These are phyloP conservation scores for Ustanciosporium gigantosporum DNA, from an alignment of 1,284 basidiomycete genomes.

Conservation along the genomic window DNA sequence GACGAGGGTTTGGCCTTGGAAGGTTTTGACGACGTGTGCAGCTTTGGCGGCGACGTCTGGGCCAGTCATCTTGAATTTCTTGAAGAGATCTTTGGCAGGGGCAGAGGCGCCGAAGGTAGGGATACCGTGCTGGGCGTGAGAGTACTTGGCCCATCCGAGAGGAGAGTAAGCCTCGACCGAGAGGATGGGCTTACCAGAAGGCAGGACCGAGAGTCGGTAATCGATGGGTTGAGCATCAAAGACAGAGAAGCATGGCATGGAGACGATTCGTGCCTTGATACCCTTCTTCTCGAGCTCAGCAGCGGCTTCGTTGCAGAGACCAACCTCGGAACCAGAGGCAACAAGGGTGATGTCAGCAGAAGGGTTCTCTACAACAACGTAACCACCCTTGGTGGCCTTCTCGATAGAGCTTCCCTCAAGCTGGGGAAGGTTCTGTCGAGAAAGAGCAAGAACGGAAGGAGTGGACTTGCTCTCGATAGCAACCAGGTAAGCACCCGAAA, in stretches of 20 bases:
- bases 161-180: conserved; percentile 78
- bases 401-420: conserved; percentile 85
- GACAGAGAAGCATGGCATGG: conserved; percentile 84
- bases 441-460: conserved; percentile 80
- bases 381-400: conserved; percentile 80
- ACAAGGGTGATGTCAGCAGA: conserved; percentile 83
- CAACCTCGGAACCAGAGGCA: conserved; percentile 84
- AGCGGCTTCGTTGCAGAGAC: conserved; percentile 82
- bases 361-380: conserved; percentile 78
- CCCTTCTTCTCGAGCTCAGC: conserved; percentile 70
- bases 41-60: conserved; percentile 76
- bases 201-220: conserved; percentile 81
- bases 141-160: conserved; percentile 58
- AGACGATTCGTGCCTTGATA: conserved; percentile 80
- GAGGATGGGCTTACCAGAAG: conserved; percentile 84
- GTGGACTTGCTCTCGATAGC: conserved; percentile 75
- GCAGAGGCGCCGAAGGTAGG: conserved; percentile 73
- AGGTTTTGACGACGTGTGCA: conserved; percentile 84
- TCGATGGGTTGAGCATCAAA: conserved; percentile 82
- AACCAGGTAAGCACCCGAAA: conserved; percentile 82
- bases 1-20: conserved; percentile 76
- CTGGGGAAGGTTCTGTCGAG: conserved; percentile 90
- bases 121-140: conserved; percentile 56
- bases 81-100: conserved; percentile 85
- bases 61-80: conserved; percentile 52